Conservation (phyloP, 208 protist genomes). For the Spongospora subterranea region DNA sequence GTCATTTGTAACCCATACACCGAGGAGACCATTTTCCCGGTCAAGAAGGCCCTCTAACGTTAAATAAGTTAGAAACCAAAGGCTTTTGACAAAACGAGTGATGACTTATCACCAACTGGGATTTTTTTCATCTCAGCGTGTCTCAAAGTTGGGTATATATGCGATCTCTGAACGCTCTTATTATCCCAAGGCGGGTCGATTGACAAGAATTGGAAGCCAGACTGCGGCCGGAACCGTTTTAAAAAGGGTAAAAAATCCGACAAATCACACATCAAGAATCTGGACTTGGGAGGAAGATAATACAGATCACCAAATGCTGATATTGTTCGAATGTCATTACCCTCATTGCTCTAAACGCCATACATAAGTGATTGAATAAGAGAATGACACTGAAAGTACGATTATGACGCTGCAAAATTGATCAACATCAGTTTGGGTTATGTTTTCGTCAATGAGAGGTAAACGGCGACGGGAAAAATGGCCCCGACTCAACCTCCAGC, state of each 20-base stretch:
- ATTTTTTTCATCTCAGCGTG: neutral
- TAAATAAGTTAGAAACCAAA: neutral
- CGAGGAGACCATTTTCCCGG: neutral
- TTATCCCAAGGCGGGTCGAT: conserved; percentile 43
- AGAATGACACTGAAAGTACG: neutral
- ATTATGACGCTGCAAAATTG: neutral
- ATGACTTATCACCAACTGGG: neutral
- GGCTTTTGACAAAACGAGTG: neutral
- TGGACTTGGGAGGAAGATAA: neutral
- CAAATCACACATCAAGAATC: neutral
- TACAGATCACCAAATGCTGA: neutral
- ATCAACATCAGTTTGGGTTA: neutral
- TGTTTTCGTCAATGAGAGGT: neutral
- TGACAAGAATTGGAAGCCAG: neutral
- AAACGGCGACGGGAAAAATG: neutral
- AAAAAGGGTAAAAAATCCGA: neutral
- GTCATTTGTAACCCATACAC: conserved; percentile 44
- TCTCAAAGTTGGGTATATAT: neutral
- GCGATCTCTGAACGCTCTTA: conserved; percentile 8
- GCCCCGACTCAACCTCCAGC: neutral
- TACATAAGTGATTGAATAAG: neutral
- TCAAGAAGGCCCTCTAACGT: neutral
- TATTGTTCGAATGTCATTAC: neutral
- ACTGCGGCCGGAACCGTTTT: neutral
- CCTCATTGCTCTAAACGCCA: neutral